A percentile compares a stretch with the other conserved stretches of the same genome.
Evolutionary conservation across 1,284 basidiomycete species (phyloP).

Genomic region (Fomitopsis schrenkii): DNA sequence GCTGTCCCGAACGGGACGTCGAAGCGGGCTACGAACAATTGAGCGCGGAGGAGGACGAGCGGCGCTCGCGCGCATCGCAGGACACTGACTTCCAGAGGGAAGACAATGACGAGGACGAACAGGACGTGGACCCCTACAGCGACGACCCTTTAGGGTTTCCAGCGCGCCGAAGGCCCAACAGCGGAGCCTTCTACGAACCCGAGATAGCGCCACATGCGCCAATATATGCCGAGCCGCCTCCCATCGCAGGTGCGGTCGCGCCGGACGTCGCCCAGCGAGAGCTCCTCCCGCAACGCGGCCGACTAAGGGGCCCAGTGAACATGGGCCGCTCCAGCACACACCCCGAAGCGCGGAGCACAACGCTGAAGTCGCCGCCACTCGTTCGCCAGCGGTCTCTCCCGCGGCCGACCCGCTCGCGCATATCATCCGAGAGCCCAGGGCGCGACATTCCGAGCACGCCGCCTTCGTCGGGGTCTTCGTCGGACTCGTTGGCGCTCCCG

Average conservation of each 20-base stretch:
- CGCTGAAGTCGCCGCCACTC: not conserved
- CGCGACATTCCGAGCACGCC: constrained; percentile 9
- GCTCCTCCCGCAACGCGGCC: not conserved
- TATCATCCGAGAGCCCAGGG: not conserved
- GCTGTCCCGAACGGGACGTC: constrained; percentile 2
- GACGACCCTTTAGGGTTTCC: constrained; percentile 8
- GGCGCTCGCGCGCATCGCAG: not conserved
- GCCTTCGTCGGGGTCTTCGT: constrained; percentile 12
- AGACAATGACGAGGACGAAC: constrained; percentile 5
- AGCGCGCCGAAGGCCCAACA: not conserved
- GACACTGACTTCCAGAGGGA: not conserved
- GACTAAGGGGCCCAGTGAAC: not conserved
- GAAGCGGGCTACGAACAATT: constrained; percentile 7
- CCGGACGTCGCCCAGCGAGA: not conserved
- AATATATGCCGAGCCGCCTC: not conserved
- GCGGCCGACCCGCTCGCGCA: not conserved
- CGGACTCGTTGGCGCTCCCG: constrained; percentile 4
- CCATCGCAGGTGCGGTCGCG: no score
- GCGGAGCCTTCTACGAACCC: not conserved
- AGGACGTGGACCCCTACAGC: constrained; percentile 5
- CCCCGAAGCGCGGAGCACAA: not conserved
- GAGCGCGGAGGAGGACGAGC: not conserved
- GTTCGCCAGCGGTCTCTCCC: constrained; percentile 6
- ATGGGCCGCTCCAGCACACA: not conserved
- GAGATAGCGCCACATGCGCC: not conserved